Evolutionary conservation across 78 protist species (phyloP).

Genomic region (Dictyostelium intermedium): DNA sequence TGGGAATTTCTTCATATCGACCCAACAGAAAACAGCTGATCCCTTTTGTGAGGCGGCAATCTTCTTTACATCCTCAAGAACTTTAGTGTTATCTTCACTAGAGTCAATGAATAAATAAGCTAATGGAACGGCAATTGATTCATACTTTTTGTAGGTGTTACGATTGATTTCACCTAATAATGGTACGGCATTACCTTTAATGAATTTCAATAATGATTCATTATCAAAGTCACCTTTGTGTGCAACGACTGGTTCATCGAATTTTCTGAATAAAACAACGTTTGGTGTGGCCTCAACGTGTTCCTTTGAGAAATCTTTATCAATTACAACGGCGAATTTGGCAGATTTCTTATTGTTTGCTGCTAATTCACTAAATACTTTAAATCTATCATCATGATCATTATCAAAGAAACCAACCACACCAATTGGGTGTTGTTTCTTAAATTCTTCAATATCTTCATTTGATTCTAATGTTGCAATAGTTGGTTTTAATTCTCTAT

Average conservation of each 20-base stretch:
- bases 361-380: neutral
- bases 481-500: conserved; percentile 76
- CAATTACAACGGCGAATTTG: conserved; percentile 71
- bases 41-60: conserved; percentile 52
- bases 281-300: conserved; percentile 30
- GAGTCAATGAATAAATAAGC: conserved; percentile 70
- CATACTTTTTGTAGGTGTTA: conserved; percentile 75
- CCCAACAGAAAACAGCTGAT: conserved; percentile 43
- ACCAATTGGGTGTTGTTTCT: conserved; percentile 5
- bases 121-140: conserved; percentile 43
- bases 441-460: conserved; percentile 56
- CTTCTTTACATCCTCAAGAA: neutral
- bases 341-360: conserved; percentile 15
- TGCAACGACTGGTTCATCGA: conserved; percentile 1
- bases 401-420: conserved; percentile 83
- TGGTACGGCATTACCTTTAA: conserved; percentile 50
- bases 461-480: conserved; percentile 38
- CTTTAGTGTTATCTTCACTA: conserved; percentile 6
- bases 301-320: conserved; percentile 37
- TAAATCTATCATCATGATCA: conserved; percentile 67
- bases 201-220: conserved; percentile 22
- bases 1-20: conserved; percentile 51
- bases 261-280: neutral
- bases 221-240: conserved; percentile 18
- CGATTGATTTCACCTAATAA: conserved; percentile 73